phyloP scores from a whole-genome alignment of 495 filamentous ascomycete genomes.

The Talaromyces ruber region DNA sequence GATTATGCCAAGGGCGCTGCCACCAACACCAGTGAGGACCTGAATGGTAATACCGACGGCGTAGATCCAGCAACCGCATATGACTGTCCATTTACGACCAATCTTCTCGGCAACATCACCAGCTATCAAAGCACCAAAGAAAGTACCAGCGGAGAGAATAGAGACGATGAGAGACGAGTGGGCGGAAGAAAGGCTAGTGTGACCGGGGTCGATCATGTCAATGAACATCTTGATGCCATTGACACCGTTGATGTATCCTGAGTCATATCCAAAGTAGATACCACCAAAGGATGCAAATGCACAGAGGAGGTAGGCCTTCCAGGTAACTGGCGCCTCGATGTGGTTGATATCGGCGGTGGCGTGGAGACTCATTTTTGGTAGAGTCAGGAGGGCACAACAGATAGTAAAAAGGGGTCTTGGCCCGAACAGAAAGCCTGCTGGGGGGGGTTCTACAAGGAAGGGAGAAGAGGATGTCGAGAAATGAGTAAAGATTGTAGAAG shows the following conservation, averaged over 20 bases:
- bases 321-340: conserved; percentile 54
- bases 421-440: background rate
- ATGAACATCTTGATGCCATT: conserved; percentile 45
- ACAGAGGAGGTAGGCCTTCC: conserved; percentile 55
- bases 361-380: conserved; percentile 4
- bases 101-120: conserved; percentile 61
- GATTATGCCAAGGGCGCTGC: conserved; percentile 40
- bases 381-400: background rate
- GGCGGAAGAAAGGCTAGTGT: conserved; percentile 11
- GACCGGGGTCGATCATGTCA: conserved; percentile 22
- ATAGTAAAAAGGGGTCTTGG: background rate
- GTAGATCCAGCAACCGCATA: conserved; percentile 57
- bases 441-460: background rate
- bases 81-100: conserved; percentile 61
- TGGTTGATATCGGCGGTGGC: conserved; percentile 28
- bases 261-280: conserved; percentile 48
- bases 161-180: conserved; percentile 55
- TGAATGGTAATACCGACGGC: conserved; percentile 56
- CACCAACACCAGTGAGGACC: conserved; percentile 27
- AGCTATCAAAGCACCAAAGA: conserved; percentile 65
- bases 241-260: conserved; percentile 49
- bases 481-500: background rate
- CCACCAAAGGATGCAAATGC: conserved; percentile 52
- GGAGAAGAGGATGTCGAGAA: background rate
- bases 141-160: conserved; percentile 67